These are phyloP conservation scores for Trametes versicolor DNA, from an alignment of 1,284 basidiomycete species.

Conservation along the genomic window DNA sequence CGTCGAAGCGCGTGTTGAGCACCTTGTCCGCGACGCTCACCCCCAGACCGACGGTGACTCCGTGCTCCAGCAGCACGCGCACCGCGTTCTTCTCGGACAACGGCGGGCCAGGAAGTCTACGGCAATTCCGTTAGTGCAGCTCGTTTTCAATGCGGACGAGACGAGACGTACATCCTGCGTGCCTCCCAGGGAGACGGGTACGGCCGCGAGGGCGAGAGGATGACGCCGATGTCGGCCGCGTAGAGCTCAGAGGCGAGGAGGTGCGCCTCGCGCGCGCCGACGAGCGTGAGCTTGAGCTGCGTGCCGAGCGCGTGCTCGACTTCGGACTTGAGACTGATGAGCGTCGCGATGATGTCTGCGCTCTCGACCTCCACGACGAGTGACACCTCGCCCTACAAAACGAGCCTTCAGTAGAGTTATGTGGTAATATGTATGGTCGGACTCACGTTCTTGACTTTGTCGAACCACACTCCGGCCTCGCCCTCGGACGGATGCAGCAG, in stretches of 20 bases:
- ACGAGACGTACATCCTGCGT: constrained; percentile 61
- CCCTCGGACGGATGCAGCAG: constrained; percentile 57
- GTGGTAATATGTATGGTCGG: neutral
- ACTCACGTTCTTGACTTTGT: constrained; percentile 51
- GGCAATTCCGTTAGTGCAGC: constrained; percentile 16
- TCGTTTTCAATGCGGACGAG: no score
- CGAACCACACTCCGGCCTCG: constrained; percentile 61
- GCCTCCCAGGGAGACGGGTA: constrained; percentile 77
- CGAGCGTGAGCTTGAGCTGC: constrained; percentile 67
- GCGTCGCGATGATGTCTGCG: constrained; percentile 77
- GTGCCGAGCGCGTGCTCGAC: constrained; percentile 60
- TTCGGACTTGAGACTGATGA: constrained; percentile 77
- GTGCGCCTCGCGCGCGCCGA: constrained; percentile 80
- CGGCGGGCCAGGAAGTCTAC: constrained; percentile 77
- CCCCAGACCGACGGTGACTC: constrained; percentile 77
- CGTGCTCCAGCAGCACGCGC: constrained; percentile 60
- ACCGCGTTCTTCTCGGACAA: constrained; percentile 67
- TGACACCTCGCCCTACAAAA: constrained; percentile 57
- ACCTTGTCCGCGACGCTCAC: constrained; percentile 68
- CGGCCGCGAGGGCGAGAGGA: constrained; percentile 68
- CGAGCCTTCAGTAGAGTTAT: neutral
- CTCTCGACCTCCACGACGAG: constrained; percentile 73
- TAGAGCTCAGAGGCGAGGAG: constrained; percentile 79
- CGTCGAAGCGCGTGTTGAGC: constrained; percentile 76
- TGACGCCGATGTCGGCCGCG: constrained; percentile 73